A percentile compares a stretch with the other conserved stretches of the same genome.
Conservation (phyloP, 305 asterid genomes). For the Plantago coronopus region DNA sequence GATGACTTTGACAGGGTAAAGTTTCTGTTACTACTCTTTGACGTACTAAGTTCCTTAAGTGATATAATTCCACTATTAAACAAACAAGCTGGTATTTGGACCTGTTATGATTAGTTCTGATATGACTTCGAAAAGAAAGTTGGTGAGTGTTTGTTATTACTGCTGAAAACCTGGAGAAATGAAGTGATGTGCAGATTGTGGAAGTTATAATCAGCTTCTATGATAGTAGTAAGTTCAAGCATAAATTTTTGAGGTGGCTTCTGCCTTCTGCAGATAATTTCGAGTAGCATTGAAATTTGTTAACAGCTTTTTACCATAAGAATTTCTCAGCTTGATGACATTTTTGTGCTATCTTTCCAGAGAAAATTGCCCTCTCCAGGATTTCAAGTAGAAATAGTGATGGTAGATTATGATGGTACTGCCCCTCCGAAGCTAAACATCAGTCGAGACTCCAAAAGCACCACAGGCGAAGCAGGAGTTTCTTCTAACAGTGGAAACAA, state of each 20-base stretch:
- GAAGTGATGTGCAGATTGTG: no score
- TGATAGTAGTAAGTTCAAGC: no score
- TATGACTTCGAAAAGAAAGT: no score
- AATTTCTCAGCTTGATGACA: neutral
- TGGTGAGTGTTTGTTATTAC: no score
- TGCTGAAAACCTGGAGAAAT: no score
- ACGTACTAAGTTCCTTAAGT: no score
- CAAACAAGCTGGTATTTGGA: no score
- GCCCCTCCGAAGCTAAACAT: constrained; percentile 39
- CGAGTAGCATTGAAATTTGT: neutral
- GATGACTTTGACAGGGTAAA: constrained; percentile 85
- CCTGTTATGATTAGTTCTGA: no score
- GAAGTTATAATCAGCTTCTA: no score
- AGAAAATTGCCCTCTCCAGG: constrained; percentile 97
- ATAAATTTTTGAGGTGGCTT: no score
- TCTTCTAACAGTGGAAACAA: constrained; percentile 45
- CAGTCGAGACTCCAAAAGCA: constrained; percentile 24
- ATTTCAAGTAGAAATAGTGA: constrained; percentile 80
- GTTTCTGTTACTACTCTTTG: constrained; percentile 18
- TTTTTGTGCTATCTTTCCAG: constrained; percentile 37
- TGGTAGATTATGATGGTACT: constrained; percentile 76
- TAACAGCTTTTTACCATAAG: neutral
- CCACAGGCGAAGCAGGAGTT: constrained; percentile 38
- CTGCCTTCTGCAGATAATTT: no score
- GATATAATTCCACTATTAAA: no score